phyloP scores from a whole-genome alignment of 495 filamentous ascomycete genomes.

The Amniculicola lignicola region DNA sequence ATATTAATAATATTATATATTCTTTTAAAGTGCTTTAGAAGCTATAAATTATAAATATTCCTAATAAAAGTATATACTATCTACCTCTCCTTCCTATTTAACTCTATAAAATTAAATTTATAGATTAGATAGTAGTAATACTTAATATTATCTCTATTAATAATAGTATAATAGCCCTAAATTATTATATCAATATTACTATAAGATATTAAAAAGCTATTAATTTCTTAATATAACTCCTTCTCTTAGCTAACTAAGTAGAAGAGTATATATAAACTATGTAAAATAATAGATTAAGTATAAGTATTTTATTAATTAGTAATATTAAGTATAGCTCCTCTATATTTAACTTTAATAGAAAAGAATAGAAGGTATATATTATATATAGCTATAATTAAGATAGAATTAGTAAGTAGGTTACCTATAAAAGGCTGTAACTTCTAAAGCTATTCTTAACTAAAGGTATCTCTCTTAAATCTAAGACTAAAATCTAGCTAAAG shows the following conservation, averaged over 20 bases:
- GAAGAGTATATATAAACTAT: no score
- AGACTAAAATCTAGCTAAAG: neutral
- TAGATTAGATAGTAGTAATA: conserved; percentile 18
- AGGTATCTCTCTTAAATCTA: neutral
- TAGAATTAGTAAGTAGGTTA: neutral
- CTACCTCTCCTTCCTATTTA: conserved; percentile 7
- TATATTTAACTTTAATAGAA: no score
- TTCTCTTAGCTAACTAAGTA: no score
- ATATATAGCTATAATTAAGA: neutral
- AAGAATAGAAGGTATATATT: no score
- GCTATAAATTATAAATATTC: conserved; percentile 16
- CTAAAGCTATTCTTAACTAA: neutral
- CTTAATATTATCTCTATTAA: neutral
- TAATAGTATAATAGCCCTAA: conserved; percentile 11
- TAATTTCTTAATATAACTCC: no score
- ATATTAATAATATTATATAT: conserved; percentile 8
- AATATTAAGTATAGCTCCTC: no score
- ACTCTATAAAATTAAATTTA: conserved; percentile 1
- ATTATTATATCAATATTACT: conserved; percentile 27
- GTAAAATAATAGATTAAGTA: no score
- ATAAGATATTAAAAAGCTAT: no score
- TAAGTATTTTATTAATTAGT: no score
- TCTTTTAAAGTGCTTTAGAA: conserved; percentile 13
- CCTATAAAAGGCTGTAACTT: conserved; percentile 4
- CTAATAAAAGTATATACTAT: conserved; percentile 7